Evolutionary conservation across 129 eudicot genomes (phyloP).

Genomic region (Silybum marianum): DNA sequence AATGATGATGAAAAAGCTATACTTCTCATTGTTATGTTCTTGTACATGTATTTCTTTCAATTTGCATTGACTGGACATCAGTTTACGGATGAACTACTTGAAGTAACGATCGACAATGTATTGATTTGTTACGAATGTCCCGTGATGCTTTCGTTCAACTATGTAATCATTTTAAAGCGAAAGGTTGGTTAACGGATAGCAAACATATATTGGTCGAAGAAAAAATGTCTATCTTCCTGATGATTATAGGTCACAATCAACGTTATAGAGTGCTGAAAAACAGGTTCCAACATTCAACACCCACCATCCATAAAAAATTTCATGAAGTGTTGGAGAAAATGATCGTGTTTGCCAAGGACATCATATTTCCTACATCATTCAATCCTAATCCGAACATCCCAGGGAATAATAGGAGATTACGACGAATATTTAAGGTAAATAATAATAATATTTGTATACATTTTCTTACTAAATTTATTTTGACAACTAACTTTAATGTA

Average conservation of each 20-base stretch:
- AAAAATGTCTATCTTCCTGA: background rate
- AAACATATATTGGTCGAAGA: background rate
- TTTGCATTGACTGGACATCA: no score
- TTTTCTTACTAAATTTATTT: no score
- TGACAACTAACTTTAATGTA: background rate
- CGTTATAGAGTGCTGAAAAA: background rate
- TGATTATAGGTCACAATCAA: constrained; percentile 3
- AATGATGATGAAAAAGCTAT: no score
- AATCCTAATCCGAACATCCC: background rate
- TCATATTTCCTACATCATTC: background rate
- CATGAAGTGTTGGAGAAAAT: background rate
- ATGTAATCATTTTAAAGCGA: background rate
- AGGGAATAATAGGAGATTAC: background rate
- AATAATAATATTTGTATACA: background rate
- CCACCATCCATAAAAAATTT: background rate
- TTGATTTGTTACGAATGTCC: no score
- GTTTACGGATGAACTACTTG: no score
- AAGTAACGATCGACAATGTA: no score
- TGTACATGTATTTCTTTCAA: no score
- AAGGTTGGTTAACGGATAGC: background rate
- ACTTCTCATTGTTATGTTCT: no score
- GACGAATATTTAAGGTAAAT: constrained; percentile 1
- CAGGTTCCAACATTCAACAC: background rate
- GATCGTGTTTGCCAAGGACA: background rate
- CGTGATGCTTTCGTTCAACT: no score